These are phyloP conservation scores for Syzygium malaccense DNA, from an alignment of 441 rosid genomes.

Conservation along the genomic window DNA sequence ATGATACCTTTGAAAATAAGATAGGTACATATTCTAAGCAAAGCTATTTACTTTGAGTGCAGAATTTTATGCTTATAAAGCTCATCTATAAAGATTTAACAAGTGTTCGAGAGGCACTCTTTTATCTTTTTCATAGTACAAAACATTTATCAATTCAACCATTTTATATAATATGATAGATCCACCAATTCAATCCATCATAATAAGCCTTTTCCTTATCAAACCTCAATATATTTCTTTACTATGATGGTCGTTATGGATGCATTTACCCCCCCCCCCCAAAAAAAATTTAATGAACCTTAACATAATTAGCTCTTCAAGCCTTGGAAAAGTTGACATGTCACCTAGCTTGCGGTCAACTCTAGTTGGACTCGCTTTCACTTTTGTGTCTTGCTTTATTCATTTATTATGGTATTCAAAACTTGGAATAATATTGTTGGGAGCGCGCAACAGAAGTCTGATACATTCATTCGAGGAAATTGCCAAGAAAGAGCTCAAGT, in stretches of 20 bases:
- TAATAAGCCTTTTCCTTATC: not conserved
- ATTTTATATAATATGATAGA: not conserved
- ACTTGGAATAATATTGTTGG: too few species aligned
- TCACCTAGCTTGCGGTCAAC: too few species aligned
- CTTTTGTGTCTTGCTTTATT: too few species aligned
- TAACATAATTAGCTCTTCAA: not conserved
- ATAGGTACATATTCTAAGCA: not conserved
- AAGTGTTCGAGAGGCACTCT: not conserved
- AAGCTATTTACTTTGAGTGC: not conserved
- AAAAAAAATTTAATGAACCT: not conserved
- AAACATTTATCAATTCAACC: not conserved
- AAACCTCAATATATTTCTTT: not conserved
- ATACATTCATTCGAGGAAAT: too few species aligned
- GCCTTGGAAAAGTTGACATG: too few species aligned
- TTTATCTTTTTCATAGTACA: not conserved
- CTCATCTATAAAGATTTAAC: not conserved
- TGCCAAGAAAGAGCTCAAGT: too few species aligned
- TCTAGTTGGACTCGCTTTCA: too few species aligned
- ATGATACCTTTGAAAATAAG: not conserved
- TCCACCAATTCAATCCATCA: not conserved
- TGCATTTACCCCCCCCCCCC: not conserved
- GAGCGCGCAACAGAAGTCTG: too few species aligned
- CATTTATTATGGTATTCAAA: too few species aligned
- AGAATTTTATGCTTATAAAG: not conserved
- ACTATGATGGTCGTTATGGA: not conserved